Evolutionary conservation across 192 early-diverging fungal species (phyloP), one percentile per base, ranked within the genome.

Genomic region (Rhizophagus sp.): DNA sequence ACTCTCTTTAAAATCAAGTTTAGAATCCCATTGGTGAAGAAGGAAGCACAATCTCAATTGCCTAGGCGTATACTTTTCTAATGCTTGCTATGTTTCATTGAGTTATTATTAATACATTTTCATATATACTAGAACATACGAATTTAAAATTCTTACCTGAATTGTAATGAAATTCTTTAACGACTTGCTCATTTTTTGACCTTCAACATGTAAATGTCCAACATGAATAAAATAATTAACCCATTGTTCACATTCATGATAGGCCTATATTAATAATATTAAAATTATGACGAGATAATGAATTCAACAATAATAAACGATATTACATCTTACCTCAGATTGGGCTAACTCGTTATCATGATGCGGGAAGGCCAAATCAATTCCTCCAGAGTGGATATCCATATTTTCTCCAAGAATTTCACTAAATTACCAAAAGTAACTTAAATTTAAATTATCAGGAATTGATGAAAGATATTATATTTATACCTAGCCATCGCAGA

Each of bases 301-400:
- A 73, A 11, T 41, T 39, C 17, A 39, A 39, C 2, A 69, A 41
- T 36, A 4, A 19, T n/a, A 9, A 39, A 22, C 4, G 6, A 19
- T 69, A 36, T 10, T 41, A 22, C 0, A 62, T 5, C 24, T 44
- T 68, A 57, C 76, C 88, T 99, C 98, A 15, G 96, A 89, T 84
- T 97, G 98, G 10, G 96, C 97, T 63, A 99, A 76, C 86, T 99
- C 98, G 82, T 99, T 98, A 84, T 98, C 97, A 87, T 99, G 98
- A 83, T 99, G 98, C 69, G 98, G 98, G 89, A 99, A 99, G 0
- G 92, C 93, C 61, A 99, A 84, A 87, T 99, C 98, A 70, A 94
- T 93, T 57, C 98, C 98, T 74, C 98, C 98, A 52, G 94, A 91
- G 87, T 99, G 98, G 73, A 99, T 94, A 81, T 99, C 98, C 82